Conservation (phyloP, 495 filamentous ascomycete species). For the Aspergillus sclerotioniger region DNA sequence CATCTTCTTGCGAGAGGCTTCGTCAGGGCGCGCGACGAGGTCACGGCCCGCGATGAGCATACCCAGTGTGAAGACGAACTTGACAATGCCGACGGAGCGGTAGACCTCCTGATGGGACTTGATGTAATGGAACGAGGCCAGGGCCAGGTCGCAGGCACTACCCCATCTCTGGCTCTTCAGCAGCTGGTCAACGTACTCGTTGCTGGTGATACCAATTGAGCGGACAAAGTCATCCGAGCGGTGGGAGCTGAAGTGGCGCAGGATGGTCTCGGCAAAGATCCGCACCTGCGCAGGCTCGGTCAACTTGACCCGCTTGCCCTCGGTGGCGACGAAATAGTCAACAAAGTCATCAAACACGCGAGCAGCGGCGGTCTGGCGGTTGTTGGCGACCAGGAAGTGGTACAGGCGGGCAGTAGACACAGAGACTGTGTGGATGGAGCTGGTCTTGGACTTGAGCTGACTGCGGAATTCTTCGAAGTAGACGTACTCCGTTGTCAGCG, state of each 20-base stretch:
- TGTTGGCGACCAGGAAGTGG: constrained; percentile 30
- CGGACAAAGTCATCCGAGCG: constrained; percentile 35
- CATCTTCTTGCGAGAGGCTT: constrained; percentile 17
- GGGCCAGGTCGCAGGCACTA: constrained; percentile 32
- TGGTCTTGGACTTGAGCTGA: constrained; percentile 27
- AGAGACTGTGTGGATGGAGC: constrained; percentile 27
- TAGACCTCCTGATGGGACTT: constrained; percentile 19
- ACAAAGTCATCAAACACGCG: constrained; percentile 28
- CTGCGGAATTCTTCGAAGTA: constrained; percentile 42
- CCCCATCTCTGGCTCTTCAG: constrained; percentile 28
- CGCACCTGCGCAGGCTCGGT: constrained; percentile 24
- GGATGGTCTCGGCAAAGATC: constrained; percentile 30
- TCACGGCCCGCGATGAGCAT: constrained; percentile 21
- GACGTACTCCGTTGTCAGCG: constrained; percentile 37
- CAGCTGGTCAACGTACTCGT: constrained; percentile 28
- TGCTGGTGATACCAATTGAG: constrained; percentile 37
- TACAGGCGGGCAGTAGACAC: constrained; percentile 34
- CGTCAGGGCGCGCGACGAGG: constrained; percentile 1
- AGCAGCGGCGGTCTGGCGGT: constrained; percentile 26
- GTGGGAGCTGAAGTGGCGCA: constrained; percentile 35
- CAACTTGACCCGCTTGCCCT: constrained; percentile 34
- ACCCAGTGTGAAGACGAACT: constrained; percentile 22
- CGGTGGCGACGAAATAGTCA: constrained; percentile 32
- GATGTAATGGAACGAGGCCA: constrained; percentile 30
- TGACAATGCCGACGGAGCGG: constrained; percentile 16